Evolutionary conservation across 345 rosid species (phyloP).

Genomic region (Brassica rapa): DNA sequence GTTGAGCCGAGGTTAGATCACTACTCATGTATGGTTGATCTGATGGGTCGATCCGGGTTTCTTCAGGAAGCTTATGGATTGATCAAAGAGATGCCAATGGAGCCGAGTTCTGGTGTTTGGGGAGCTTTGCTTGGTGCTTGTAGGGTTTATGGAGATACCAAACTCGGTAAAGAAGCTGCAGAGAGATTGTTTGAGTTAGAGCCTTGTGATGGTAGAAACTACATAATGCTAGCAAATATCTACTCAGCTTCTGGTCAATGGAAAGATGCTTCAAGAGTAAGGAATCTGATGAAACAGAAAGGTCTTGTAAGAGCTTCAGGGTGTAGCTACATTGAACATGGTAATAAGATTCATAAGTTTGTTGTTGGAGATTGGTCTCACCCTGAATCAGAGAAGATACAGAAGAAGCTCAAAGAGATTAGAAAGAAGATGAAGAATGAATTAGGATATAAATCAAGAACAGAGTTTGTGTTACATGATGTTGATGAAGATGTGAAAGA

Average conservation of each 20-base stretch:
- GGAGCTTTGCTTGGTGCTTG: constrained; percentile 84
- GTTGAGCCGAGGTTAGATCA: constrained; percentile 61
- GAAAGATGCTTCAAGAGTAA: constrained; percentile 57
- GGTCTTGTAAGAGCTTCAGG: constrained; percentile 56
- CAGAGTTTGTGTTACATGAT: constrained; percentile 72
- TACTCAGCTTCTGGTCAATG: constrained; percentile 66
- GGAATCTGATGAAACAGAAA: constrained; percentile 59
- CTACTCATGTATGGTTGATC: constrained; percentile 78
- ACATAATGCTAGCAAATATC: constrained; percentile 65
- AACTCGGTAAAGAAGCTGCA: constrained; percentile 58
- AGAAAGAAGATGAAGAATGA: constrained; percentile 48
- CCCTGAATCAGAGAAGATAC: constrained; percentile 51
- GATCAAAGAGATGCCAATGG: constrained; percentile 62
- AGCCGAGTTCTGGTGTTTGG: constrained; percentile 74
- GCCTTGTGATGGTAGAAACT: constrained; percentile 65
- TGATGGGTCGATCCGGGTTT: constrained; percentile 67
- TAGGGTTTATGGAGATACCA: constrained; percentile 48
- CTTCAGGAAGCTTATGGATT: constrained; percentile 55
- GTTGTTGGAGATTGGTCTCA: constrained; percentile 68
- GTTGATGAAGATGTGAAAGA: constrained; percentile 66
- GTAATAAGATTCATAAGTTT: constrained; percentile 51
- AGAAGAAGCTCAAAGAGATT: constrained; percentile 52
- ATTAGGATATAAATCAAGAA: constrained; percentile 47
- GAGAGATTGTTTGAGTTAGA: constrained; percentile 58
- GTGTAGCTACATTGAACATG: constrained; percentile 65